Evolutionary conservation across 176 grass and related monocot genomes (phyloP).

Genomic region (Rhipidocladum racemiflorum): DNA sequence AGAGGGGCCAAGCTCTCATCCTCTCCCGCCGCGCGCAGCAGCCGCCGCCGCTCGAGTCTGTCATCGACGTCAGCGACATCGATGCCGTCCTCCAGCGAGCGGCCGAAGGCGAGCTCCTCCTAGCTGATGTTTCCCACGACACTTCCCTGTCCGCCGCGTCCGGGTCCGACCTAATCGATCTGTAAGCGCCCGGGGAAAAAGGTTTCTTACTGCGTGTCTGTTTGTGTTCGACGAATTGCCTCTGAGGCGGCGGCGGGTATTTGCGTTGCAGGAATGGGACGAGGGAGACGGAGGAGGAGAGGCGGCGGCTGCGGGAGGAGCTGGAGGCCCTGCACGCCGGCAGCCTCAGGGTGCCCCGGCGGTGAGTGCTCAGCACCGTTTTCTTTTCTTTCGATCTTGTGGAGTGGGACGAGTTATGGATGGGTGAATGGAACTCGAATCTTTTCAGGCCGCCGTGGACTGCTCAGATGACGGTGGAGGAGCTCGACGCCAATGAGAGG

Average conservation of each 20-base stretch:
- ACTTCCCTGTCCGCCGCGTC: neutral
- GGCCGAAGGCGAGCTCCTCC: slow-evolving; percentile 36
- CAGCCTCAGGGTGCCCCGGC: slow-evolving; percentile 61
- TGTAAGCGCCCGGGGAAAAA: slow-evolving; percentile 25
- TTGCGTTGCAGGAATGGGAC: slow-evolving; percentile 37
- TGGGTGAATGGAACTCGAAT: neutral
- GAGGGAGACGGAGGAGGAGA: slow-evolving; percentile 44
- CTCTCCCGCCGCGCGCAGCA: slow-evolving; percentile 41
- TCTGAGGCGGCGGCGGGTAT: neutral
- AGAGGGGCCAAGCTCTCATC: slow-evolving; percentile 51
- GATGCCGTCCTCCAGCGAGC: slow-evolving; percentile 53
- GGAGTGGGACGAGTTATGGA: neutral
- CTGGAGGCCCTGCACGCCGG: slow-evolving; percentile 64
- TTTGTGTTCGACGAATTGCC: slow-evolving; percentile 6
- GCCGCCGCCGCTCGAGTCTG: slow-evolving; percentile 55
- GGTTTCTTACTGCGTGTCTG: neutral
- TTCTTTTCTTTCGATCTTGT: neutral
- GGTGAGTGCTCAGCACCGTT: slow-evolving; percentile 22
- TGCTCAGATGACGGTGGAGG: slow-evolving; percentile 62
- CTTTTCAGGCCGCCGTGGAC: slow-evolving; percentile 67
- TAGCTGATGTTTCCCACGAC: neutral
- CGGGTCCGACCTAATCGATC: slow-evolving; percentile 36
- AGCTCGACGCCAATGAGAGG: slow-evolving; percentile 69
- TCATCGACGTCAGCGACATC: slow-evolving; percentile 74
- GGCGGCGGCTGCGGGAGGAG: slow-evolving; percentile 41